Evolutionary conservation across 495 filamentous ascomycete genomes (phyloP).

Genomic region (Podospora comata): DNA sequence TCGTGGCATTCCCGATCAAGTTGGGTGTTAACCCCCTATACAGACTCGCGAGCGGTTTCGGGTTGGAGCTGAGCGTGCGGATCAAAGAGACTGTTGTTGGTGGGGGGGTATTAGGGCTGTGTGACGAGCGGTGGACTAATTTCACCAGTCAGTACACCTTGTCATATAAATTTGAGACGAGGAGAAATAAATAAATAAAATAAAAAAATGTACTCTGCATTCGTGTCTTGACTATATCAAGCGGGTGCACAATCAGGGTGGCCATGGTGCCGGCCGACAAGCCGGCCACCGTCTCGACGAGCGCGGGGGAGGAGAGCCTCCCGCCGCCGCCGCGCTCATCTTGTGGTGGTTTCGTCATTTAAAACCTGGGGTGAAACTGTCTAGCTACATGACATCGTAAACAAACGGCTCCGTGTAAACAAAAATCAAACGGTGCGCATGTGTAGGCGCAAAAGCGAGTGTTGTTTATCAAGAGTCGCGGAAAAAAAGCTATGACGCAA

Average conservation of each 20-base stretch:
- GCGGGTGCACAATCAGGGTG: constrained; percentile 77
- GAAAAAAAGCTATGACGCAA: constrained; percentile 24
- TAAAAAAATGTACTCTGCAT: constrained; percentile 65
- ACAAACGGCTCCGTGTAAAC: background rate
- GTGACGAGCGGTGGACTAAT: constrained; percentile 36
- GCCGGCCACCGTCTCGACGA: constrained; percentile 86
- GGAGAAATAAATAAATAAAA: background rate
- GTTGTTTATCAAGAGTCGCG: constrained; percentile 3
- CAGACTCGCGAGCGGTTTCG: constrained; percentile 57
- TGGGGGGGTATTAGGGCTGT: constrained; percentile 28
- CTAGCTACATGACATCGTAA: constrained; percentile 23
- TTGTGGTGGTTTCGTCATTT: constrained; percentile 40
- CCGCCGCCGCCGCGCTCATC: constrained; percentile 14
- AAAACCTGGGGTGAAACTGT: constrained; percentile 12
- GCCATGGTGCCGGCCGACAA: constrained; percentile 83
- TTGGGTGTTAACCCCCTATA: constrained; percentile 91
- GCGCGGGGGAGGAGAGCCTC: constrained; percentile 65
- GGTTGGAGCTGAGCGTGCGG: constrained; percentile 39
- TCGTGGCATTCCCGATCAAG: constrained; percentile 81
- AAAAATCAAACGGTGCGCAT: background rate
- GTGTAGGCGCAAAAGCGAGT: background rate
- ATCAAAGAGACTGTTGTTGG: constrained; percentile 46
- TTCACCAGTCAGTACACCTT: no score
- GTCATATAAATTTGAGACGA: no score
- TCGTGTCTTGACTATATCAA: constrained; percentile 94